phyloP scores from a whole-genome alignment of 2,329 filamentous ascomycete species.

The Rosellinia necatrix region DNA sequence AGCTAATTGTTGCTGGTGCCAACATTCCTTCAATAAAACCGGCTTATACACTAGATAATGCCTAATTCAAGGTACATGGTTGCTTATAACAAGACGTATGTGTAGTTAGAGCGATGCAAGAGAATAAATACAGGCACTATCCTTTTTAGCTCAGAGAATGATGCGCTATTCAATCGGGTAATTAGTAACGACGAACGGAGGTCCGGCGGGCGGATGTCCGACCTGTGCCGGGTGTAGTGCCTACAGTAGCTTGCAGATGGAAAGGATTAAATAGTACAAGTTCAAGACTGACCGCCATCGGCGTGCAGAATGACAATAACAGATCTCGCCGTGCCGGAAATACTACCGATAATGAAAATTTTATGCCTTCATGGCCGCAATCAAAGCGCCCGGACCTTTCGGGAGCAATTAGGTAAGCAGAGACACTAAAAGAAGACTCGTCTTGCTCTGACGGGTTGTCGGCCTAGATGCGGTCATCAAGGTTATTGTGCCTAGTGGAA shows the following conservation, averaged over 20 bases:
- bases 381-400: constrained; percentile 23
- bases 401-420: constrained; percentile 26
- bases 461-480: constrained; percentile 3
- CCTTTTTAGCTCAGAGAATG: neutral
- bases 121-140: no score
- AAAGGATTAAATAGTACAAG: neutral
- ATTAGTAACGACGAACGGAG: neutral
- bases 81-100: no score
- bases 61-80: no score
- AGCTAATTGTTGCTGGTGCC: no score
- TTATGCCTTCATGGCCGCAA: constrained; percentile 30
- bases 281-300: neutral
- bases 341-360: constrained; percentile 20
- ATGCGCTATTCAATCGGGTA: neutral
- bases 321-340: neutral
- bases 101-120: no score
- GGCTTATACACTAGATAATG: no score
- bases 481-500: constrained; percentile 10
- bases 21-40: no score
- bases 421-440: neutral
- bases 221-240: neutral
- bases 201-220: constrained; percentile 11
- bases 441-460: neutral
- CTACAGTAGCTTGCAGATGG: neutral
- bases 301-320: neutral